These are phyloP conservation scores for Venturia asperata DNA, from an alignment of 2,329 filamentous ascomycete genomes.

Conservation along the genomic window DNA sequence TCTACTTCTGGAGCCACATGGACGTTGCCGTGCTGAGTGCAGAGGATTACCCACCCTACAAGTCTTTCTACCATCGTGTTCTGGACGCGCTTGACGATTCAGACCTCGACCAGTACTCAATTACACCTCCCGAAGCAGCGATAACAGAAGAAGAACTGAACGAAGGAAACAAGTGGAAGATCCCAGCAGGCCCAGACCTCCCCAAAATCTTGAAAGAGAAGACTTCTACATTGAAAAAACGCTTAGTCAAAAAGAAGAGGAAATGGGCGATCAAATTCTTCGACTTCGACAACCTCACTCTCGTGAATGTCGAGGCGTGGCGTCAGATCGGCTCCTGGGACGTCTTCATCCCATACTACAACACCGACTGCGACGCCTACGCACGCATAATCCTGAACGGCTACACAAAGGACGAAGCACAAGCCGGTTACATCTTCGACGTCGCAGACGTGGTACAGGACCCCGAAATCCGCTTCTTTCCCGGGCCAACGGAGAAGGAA, in stretches of 20 bases:
- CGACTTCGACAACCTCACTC: conserved; percentile 51
- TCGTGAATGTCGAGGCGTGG: conserved; percentile 49
- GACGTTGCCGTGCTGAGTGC: conserved; percentile 44
- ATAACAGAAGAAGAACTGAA: conserved; percentile 13
- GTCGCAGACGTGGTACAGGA: conserved; percentile 19
- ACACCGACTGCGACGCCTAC: conserved; percentile 46
- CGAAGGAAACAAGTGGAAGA: conserved; percentile 11
- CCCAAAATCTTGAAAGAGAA: conserved; percentile 6
- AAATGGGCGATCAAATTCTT: conserved; percentile 51
- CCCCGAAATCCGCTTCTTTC: conserved; percentile 20
- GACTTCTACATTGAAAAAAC: conserved; percentile 11
- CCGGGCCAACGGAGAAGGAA: not conserved
- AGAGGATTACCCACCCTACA: conserved; percentile 31
- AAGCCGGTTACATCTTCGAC: conserved; percentile 22
- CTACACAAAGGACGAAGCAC: conserved; percentile 21
- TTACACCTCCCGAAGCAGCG: conserved; percentile 5
- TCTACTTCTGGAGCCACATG: conserved; percentile 54
- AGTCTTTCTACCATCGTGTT: conserved; percentile 28
- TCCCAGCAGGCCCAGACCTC: conserved; percentile 7
- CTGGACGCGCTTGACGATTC: conserved; percentile 23
- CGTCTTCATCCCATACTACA: conserved; percentile 51
- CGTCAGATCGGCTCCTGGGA: conserved; percentile 51
- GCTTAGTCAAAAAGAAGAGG: not conserved
- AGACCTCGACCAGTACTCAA: conserved; percentile 17
- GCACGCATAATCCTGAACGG: conserved; percentile 29